Conservation (phyloP, 164 flowering plant species). For the Cinnamomum chago region DNA sequence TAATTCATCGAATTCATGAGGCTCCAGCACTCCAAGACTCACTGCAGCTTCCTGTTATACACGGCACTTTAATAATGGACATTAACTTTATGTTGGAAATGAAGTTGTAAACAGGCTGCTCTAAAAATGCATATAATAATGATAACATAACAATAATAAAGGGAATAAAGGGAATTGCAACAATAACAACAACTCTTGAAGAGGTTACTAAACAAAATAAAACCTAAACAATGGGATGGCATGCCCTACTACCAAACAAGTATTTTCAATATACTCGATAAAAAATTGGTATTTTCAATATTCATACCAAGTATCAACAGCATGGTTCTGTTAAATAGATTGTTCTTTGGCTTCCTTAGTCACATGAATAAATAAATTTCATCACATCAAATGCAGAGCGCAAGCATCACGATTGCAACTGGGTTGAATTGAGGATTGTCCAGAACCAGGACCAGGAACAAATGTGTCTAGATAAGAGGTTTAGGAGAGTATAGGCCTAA, state of each 20-base stretch:
- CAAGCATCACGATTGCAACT: neutral
- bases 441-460: neutral
- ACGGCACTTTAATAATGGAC: neutral
- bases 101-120: neutral
- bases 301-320: too few relatives aligned
- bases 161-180: too few relatives aligned
- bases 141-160: too few relatives aligned
- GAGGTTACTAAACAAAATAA: neutral
- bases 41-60: slow-evolving; percentile 76
- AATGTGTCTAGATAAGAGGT: neutral
- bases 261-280: too few relatives aligned
- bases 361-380: too few relatives aligned
- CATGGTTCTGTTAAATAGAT: too few relatives aligned
- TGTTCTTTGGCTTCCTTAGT: too few relatives aligned
- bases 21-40: slow-evolving; percentile 61
- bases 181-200: neutral
- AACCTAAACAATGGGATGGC: neutral
- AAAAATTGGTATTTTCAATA: too few relatives aligned
- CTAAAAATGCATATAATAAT: too few relatives aligned
- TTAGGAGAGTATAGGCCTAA: neutral
- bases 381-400: too few relatives aligned
- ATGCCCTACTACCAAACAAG: too few relatives aligned
- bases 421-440: neutral
- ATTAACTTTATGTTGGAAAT: neutral
- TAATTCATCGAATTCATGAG: slow-evolving; percentile 74